A percentile compares a stretch with the other conserved stretches of the same genome.
These are phyloP conservation scores for Dissoconium aciculare DNA, from an alignment of 2,329 filamentous ascomycete genomes.

Conservation along the genomic window DNA sequence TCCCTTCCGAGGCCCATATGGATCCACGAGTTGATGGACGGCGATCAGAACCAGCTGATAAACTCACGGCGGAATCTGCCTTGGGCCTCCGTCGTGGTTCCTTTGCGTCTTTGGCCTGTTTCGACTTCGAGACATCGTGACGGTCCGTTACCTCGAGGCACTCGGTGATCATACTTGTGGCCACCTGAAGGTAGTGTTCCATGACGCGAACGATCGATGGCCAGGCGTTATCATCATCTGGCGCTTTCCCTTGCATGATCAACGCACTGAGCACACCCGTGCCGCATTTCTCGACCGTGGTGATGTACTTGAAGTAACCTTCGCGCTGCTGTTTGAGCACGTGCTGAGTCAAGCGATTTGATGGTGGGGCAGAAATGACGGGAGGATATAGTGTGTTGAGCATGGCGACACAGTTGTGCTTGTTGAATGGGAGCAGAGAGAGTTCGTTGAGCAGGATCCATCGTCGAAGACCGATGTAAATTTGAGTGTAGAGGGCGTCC, in stretches of 20 bases:
- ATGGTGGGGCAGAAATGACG: conserved; percentile 34
- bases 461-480: conserved; percentile 46
- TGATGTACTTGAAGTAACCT: conserved; percentile 48
- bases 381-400: conserved; percentile 54
- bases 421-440: conserved; percentile 46
- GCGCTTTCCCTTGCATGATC: conserved; percentile 37
- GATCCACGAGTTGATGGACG: conserved; percentile 11
- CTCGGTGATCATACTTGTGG: conserved; percentile 48
- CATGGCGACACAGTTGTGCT: conserved; percentile 51
- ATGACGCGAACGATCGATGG: conserved; percentile 32
- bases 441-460: conserved; percentile 55
- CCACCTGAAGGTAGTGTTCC: conserved; percentile 42
- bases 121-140: conserved; percentile 21
- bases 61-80: conserved; percentile 50
- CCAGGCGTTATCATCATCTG: conserved; percentile 43
- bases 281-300: conserved; percentile 41
- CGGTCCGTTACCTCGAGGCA: conserved; percentile 37
- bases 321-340: conserved; percentile 44
- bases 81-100: conserved; percentile 36
- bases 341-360: conserved; percentile 36
- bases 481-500: conserved; percentile 43
- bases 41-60: conserved; percentile 22
- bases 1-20: background rate
- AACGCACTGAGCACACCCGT: conserved; percentile 38
- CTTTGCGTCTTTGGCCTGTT: conserved; percentile 8